Percentiles rank a stretch among this genome's conserved stretches.
phyloP scores from a whole-genome alignment of 768 basidiomycete genomes.

The Mycena galopus region DNA sequence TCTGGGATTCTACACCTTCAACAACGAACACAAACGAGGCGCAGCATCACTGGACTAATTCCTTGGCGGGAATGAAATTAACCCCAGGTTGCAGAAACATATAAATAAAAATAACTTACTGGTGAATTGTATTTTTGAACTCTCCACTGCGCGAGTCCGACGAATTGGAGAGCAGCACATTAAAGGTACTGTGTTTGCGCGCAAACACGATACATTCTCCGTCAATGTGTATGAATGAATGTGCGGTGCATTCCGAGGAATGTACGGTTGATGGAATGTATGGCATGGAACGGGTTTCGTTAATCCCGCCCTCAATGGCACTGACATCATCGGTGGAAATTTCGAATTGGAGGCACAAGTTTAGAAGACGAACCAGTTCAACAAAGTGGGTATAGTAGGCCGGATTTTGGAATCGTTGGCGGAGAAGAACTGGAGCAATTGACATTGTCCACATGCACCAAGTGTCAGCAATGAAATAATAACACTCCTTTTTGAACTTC shows the following conservation, averaged over 20 bases:
- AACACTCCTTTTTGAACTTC: neutral
- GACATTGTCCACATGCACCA: neutral
- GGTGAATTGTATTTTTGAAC: no score
- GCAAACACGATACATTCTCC: no score
- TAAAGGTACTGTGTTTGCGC: no score
- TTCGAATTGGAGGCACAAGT: conserved; percentile 48
- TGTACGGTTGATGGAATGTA: no score
- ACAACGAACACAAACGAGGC: neutral
- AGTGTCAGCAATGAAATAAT: neutral
- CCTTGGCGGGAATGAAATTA: neutral
- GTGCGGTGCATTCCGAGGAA: no score
- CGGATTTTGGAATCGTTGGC: neutral
- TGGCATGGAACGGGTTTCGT: no score
- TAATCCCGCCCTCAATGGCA: conserved; percentile 42
- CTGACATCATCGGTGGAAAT: conserved; percentile 36
- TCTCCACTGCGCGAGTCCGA: no score
- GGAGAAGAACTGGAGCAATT: neutral
- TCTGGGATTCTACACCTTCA: neutral
- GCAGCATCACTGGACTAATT: neutral
- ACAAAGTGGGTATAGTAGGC: conserved; percentile 7
- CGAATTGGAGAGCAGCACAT: no score
- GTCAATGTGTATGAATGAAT: no score
- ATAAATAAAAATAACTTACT: no score
- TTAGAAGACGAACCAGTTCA: conserved; percentile 35
- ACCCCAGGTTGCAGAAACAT: no score